Evolutionary conservation across 306 rosid species (phyloP).

Genomic region (Sicyos baderoa): DNA sequence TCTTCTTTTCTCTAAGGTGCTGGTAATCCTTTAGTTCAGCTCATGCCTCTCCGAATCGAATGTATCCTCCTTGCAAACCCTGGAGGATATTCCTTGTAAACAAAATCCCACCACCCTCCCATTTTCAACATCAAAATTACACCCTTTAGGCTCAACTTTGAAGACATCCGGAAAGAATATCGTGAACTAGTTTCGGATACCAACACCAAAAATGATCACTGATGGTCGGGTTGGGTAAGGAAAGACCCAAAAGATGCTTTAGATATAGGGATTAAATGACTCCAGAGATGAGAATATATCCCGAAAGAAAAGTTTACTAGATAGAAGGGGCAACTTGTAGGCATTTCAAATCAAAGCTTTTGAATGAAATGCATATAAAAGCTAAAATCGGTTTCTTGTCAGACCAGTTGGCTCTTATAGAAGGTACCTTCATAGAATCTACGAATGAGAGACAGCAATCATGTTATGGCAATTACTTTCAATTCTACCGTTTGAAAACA

Average conservation of each 20-base stretch:
- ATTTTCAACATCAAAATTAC: not conserved
- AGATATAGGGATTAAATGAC: not conserved
- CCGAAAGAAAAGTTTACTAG: not conserved
- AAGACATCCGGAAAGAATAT: not conserved
- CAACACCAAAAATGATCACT: not conserved
- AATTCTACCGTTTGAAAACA: not conserved
- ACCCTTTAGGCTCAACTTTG: not conserved
- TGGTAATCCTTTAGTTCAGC: constrained; percentile 1
- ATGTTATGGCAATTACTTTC: not conserved
- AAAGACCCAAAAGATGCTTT: not conserved
- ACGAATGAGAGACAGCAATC: not conserved
- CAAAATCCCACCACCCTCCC: not conserved
- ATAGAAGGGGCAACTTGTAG: not conserved
- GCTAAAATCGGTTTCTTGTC: not conserved
- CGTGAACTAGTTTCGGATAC: not conserved
- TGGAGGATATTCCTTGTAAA: not conserved
- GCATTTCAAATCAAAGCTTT: not conserved
- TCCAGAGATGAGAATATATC: not conserved
- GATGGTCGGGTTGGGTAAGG: not conserved
- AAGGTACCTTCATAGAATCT: not conserved
- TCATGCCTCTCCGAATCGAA: not conserved
- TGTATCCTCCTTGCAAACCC: not conserved
- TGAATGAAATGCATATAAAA: not conserved
- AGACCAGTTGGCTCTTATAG: not conserved
- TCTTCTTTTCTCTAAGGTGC: not conserved